These are phyloP conservation scores for Prunus davidiana DNA, from an alignment of 306 rosid genomes.

Conservation along the genomic window DNA sequence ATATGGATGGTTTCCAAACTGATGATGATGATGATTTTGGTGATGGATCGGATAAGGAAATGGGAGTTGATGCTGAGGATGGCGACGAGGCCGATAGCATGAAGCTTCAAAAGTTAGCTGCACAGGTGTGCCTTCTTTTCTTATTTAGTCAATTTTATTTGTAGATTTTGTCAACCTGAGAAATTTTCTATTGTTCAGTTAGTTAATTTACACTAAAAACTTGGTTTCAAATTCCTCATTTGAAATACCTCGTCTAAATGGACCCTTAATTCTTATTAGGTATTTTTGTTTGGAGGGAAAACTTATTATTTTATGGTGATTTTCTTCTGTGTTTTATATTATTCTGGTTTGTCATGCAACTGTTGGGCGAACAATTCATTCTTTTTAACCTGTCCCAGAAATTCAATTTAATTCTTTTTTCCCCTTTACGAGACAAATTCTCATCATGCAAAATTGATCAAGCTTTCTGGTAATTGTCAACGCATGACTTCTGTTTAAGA, in stretches of 20 bases:
- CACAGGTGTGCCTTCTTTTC: conserved; percentile 52
- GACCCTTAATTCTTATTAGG: background rate
- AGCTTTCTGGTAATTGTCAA: background rate
- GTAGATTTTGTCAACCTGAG: background rate
- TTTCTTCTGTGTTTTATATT: background rate
- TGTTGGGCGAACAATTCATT: background rate
- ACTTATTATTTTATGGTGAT: background rate
- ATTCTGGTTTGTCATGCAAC: background rate
- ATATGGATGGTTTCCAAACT: conserved; percentile 90
- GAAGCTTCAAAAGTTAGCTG: conserved; percentile 79
- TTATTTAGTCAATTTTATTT: background rate
- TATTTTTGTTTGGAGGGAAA: background rate
- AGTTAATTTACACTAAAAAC: no score
- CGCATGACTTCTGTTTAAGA: background rate
- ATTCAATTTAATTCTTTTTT: background rate
- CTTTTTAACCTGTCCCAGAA: background rate
- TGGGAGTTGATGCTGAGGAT: conserved; percentile 87
- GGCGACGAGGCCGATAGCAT: conserved; percentile 78
- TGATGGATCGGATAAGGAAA: conserved; percentile 82
- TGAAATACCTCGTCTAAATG: background rate
- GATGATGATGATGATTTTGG: conserved; percentile 86
- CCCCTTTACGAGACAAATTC: background rate
- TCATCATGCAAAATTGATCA: background rate
- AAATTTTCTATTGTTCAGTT: background rate
- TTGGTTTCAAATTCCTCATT: background rate